Evolutionary conservation across 148 eudicot genomes (phyloP).

Genomic region (Camellia japonica): DNA sequence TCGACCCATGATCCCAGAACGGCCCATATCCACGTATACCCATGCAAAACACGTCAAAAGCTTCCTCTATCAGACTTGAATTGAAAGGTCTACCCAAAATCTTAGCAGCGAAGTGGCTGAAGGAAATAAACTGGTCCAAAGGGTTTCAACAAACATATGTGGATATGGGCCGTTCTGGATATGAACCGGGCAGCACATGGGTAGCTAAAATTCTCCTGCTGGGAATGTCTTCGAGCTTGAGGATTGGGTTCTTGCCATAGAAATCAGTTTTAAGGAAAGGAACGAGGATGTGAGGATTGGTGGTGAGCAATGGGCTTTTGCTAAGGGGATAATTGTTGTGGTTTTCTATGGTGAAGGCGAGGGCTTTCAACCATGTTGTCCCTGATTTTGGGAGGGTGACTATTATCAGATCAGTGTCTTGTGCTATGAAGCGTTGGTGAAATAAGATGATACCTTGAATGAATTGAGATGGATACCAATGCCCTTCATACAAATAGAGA

Average conservation of each 20-base stretch:
- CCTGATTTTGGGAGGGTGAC: neutral
- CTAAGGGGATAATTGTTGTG: neutral
- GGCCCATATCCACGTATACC: neutral
- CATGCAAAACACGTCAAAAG: neutral
- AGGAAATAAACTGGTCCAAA: neutral
- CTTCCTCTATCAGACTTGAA: neutral
- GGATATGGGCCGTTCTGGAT: no score
- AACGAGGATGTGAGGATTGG: neutral
- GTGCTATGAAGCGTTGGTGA: neutral
- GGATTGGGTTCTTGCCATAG: neutral
- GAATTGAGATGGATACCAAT: neutral
- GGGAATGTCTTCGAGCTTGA: neutral
- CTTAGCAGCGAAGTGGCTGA: neutral
- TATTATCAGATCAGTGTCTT: neutral
- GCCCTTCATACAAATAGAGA: neutral
- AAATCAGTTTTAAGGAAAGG: neutral
- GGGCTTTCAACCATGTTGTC: slow-evolving; percentile 4
- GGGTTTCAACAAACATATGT: neutral
- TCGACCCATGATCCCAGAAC: neutral
- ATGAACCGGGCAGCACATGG: neutral
- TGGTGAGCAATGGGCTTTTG: neutral
- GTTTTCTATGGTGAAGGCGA: neutral
- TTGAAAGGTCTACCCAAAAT: neutral
- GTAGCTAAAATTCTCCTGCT: neutral
- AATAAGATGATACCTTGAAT: neutral